These are phyloP conservation scores for Trametes villosa DNA, from an alignment of 768 basidiomycete genomes.

Conservation along the genomic window DNA sequence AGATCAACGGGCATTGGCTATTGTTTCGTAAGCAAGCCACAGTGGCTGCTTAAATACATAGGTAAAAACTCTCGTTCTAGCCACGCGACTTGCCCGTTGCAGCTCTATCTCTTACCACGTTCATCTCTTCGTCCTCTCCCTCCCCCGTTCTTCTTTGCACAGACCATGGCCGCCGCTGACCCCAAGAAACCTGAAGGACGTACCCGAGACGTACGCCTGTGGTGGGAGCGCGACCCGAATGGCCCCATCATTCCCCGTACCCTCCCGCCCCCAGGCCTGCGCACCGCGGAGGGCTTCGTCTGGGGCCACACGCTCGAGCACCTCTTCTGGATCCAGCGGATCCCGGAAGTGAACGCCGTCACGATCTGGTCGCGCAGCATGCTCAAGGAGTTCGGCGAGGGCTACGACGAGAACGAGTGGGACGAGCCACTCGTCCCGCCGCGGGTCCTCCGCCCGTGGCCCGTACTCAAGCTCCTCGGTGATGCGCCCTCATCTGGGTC, in stretches of 20 bases:
- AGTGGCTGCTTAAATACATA: too few relatives aligned
- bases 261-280: constrained; percentile 14
- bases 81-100: too few relatives aligned
- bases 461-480: constrained; percentile 20
- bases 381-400: constrained; percentile 37
- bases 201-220: constrained; percentile 17
- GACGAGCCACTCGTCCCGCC: constrained; percentile 22
- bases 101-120: too few relatives aligned
- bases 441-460: constrained; percentile 26
- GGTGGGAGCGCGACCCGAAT: constrained; percentile 25
- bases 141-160: background rate
- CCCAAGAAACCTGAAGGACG: background rate
- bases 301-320: constrained; percentile 18
- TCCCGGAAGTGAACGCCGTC: constrained; percentile 28
- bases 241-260: constrained; percentile 16
- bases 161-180: background rate
- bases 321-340: constrained; percentile 19
- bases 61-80: too few relatives aligned
- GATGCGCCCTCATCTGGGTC: background rate
- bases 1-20: too few relatives aligned
- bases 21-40: too few relatives aligned
- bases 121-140: background rate
- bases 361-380: constrained; percentile 40
- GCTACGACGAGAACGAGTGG: constrained; percentile 26
- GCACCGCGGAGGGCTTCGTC: constrained; percentile 21